A percentile compares a stretch with the other conserved stretches of the same genome.
Conservation (phyloP, 306 rosid species). For the Luffa acutangula region DNA sequence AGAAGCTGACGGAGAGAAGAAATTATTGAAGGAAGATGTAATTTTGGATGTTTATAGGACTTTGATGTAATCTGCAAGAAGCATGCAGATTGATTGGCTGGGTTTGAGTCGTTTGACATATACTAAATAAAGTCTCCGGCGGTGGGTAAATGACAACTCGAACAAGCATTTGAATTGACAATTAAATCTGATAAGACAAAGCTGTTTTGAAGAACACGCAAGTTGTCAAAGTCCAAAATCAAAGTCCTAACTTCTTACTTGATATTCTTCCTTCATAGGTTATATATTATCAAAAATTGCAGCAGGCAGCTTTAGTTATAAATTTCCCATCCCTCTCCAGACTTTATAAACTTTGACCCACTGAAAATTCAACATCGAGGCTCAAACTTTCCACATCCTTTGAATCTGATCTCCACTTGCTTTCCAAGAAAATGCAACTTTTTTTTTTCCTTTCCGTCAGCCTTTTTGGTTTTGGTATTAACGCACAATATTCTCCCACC, state of each 20-base stretch:
- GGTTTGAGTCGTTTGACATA: not conserved
- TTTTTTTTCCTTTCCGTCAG: not conserved
- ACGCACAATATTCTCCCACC: constrained; percentile 2
- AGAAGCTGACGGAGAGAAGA: no score
- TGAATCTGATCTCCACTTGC: not conserved
- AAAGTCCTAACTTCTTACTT: not conserved
- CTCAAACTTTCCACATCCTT: not conserved
- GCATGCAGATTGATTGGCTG: not conserved
- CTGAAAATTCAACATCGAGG: not conserved
- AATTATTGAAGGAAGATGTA: not conserved
- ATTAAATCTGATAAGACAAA: not conserved
- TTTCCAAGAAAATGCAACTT: not conserved
- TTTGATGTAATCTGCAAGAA: no score
- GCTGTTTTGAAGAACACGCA: not conserved
- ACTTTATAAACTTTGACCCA: not conserved
- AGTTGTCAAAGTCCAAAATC: not conserved
- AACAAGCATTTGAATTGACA: not conserved
- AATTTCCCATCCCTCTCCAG: not conserved
- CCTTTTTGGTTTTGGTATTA: not conserved
- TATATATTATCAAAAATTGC: not conserved
- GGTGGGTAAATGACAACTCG: not conserved
- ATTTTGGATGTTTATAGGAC: not conserved
- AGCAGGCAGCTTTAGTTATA: not conserved
- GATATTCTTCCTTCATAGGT: not conserved
- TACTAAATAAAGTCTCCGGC: not conserved